Base-by-base conservation (phyloP, 2,329 filamentous ascomycete species). In the Alternaria postmessia region DNA sequence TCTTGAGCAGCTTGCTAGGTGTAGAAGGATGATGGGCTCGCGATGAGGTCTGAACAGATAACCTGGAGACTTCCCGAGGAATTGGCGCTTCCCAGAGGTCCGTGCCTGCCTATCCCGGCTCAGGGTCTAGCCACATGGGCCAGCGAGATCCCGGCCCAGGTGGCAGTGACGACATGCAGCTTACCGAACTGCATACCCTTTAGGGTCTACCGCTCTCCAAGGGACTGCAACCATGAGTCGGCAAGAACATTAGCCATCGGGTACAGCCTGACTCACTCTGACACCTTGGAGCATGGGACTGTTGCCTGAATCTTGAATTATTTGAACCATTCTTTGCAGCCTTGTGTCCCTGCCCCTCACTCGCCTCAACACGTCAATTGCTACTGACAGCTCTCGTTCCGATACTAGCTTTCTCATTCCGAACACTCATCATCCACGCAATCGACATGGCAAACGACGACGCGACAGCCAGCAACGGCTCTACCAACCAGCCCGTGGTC, bases 401-500 rank as follows among this genome's bases (percentile, higher is more conserved):
- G 63, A 64, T n/a, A 42, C 52, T 47, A 36, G 47, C 46, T 39
- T 36, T 20, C 42, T 14, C 54, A 51, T 64, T 66, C 63, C 63
- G 56, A 61, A 56, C 36, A 54, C 42, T 18, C 9, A 46, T 8
- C 28, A 26, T 41, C 6, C 18, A 51, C 46, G 6, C 39, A 14
- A 7, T 28, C 34, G 67, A 51, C 56, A 78, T 75, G 75, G 59
- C 64, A 26, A 65, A 39, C 51, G 60, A 62, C 57, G 46, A 62
- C 30, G 38, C 62, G n/a, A 41, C 62, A 32, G 9, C 57, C 42
- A 56, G 39, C 55, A 66, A 62, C 51, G 62, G 54, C 52, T 61
- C 54, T 6, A 20, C 54, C 51, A 74, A 69, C 72, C 58, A 84
- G 82, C 82, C 90, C 61, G 92, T 92, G 66, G 90, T 97, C 76